Conservation (phyloP, 1,139 yeast species). For the Suhomyces bolitotheri region DNA sequence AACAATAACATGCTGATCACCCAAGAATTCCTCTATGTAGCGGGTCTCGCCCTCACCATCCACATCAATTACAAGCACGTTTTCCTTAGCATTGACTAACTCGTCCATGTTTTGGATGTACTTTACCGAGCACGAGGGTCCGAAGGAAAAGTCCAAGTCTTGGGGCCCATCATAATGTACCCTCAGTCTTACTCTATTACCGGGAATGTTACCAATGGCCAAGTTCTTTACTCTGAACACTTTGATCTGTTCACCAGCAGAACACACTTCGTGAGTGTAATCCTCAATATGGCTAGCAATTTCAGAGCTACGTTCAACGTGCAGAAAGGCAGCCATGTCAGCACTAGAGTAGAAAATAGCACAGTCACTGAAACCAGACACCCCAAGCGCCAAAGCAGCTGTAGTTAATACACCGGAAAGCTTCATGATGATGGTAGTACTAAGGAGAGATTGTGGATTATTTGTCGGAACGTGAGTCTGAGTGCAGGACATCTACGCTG, state of each 20-base stretch:
- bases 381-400: constrained; percentile 13
- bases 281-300: constrained; percentile 19
- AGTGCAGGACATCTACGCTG: neutral
- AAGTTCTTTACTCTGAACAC: constrained; percentile 29
- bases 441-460: constrained; percentile 1
- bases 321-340: constrained; percentile 16
- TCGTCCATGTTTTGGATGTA: constrained; percentile 11
- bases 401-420: constrained; percentile 15
- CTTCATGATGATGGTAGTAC: constrained; percentile 17
- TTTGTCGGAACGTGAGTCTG: neutral
- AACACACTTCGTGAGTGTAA: constrained; percentile 22
- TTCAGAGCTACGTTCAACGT: constrained; percentile 23
- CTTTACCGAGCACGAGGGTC: constrained; percentile 17
- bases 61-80: constrained; percentile 27
- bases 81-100: constrained; percentile 7
- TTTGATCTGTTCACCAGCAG: constrained; percentile 16
- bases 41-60: constrained; percentile 21
- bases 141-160: constrained; percentile 25
- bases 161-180: constrained; percentile 31
- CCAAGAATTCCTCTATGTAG: constrained; percentile 21
- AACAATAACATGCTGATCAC: constrained; percentile 21
- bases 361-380: constrained; percentile 34
- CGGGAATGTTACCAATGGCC: constrained; percentile 11
- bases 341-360: constrained; percentile 29
- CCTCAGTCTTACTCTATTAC: constrained; percentile 27